Percentiles rank a stretch among this genome's conserved stretches.
These are phyloP conservation scores for Brassica balearica DNA, from an alignment of 441 rosid genomes.

Conservation along the genomic window DNA sequence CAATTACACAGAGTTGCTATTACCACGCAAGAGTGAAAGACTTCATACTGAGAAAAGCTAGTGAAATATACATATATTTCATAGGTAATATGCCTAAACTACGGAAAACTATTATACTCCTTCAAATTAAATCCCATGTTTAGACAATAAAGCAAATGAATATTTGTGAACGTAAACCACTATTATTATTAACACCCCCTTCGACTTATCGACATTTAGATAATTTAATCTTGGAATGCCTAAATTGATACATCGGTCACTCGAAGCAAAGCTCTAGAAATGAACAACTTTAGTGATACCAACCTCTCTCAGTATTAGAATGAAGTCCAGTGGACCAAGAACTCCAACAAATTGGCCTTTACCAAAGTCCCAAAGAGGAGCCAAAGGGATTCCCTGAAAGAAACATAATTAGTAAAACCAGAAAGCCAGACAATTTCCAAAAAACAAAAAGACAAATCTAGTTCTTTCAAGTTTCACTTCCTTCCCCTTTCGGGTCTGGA, in stretches of 20 bases:
- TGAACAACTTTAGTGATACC: conserved; percentile 25
- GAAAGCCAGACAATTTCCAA: conserved; percentile 29
- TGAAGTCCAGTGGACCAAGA: conserved; percentile 78
- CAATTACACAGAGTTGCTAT: conserved; percentile 36
- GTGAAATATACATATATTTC: conserved; percentile 12
- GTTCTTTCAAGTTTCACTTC: conserved; percentile 21
- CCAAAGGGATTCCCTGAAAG: conserved; percentile 76
- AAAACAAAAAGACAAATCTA: neutral
- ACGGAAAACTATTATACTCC: conserved; percentile 3
- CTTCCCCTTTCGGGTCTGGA: conserved; percentile 25
- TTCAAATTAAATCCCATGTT: neutral
- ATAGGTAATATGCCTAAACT: conserved; percentile 16
- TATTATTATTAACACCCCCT: neutral
- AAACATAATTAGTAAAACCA: conserved; percentile 45
- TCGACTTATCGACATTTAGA: neutral
- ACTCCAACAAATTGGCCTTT: conserved; percentile 76
- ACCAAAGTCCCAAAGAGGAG: conserved; percentile 79
- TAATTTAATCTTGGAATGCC: neutral
- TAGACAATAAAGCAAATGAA: conserved; percentile 18
- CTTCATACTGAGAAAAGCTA: neutral
- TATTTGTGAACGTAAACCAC: neutral
- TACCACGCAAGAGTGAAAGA: conserved; percentile 19
- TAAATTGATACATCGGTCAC: conserved; percentile 11
- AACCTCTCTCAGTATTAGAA: conserved; percentile 78
- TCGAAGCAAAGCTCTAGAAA: conserved; percentile 6